Base-by-base conservation (phyloP, 257 asterid species). In the Solanum phureja region DNA sequence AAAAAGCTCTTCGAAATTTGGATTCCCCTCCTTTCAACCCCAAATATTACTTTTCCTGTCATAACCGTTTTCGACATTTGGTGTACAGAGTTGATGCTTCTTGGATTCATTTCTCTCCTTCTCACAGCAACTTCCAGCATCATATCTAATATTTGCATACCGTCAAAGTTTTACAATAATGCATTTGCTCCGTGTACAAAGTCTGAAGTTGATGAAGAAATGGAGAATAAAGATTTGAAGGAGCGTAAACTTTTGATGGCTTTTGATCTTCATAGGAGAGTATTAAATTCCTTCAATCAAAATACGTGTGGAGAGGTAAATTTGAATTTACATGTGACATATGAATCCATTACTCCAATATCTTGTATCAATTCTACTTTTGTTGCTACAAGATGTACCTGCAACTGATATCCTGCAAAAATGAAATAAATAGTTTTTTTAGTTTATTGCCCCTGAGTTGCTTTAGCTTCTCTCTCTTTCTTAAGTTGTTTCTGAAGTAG, bases 101-200 rank as follows among this genome's bases (percentile, higher is more conserved):
- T 97, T 85, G 99, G 99, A 74, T 97, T 97, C 93, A 95, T 97
- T 88, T 97, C 99, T 71, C 98, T 97, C 76, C 93, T 97, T 46
- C 96, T 97, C 23, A 97, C 99, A 38, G 99, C 98, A 83, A 97
- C 96, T 66, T 95, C 99, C 81, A 94, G 98, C 92, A 91, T 93
- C 81, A 97, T 97, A 90, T 94, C 99, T 64, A 95, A 92, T 87
- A 95, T 94, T 76, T 97, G 99, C 93, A 95, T 97, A 85, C 98
- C 99, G 0, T 94, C 98, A 46, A 95, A 92, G 91, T 94, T 90
- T 90, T 97, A 97, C 31, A 92, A 92, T 66, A 81, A 93, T 91
- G 92, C 83, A 62, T 97, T 97, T 93, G 94, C 98, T 74, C 99
- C 99, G 10, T 97, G 99, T 91, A 90, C 95, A 33, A 94, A 91